Conservation (phyloP, 257 asterid genomes). For the Forsythia viridissima region DNA sequence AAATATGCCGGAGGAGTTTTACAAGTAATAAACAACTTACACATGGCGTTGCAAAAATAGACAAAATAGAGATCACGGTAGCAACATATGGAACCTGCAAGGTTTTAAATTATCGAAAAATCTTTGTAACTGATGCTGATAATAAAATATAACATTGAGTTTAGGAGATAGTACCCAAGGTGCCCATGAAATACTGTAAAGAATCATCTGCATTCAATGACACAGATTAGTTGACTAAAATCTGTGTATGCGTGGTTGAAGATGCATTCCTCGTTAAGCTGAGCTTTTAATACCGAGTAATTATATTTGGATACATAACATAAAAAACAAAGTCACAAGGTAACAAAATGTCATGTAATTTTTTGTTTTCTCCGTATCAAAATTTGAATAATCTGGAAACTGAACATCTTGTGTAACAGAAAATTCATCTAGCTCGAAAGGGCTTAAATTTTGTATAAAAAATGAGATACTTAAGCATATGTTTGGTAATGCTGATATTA, state of each 20-base stretch:
- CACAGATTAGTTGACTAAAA: slow-evolving; percentile 14
- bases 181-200: slow-evolving; percentile 88
- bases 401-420: no score
- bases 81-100: slow-evolving; percentile 86
- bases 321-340: no score
- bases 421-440: no score
- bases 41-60: slow-evolving; percentile 79
- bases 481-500: no score
- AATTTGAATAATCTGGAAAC: no score
- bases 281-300: no score
- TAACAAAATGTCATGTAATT: no score
- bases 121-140: neutral
- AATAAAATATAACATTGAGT: neutral
- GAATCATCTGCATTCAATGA: slow-evolving; percentile 59
- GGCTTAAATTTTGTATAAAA: no score
- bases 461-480: no score
- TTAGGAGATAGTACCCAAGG: slow-evolving; percentile 59
- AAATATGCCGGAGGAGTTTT: neutral
- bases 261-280: no score
- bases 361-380: no score
- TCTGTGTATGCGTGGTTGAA: neutral
- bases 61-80: slow-evolving; percentile 51
- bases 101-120: neutral
- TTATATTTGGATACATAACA: no score
- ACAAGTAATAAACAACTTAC: slow-evolving; percentile 41